These are phyloP conservation scores for Geotrichum cucujoidarum DNA, from an alignment of 1,139 yeast genomes.

Conservation along the genomic window DNA sequence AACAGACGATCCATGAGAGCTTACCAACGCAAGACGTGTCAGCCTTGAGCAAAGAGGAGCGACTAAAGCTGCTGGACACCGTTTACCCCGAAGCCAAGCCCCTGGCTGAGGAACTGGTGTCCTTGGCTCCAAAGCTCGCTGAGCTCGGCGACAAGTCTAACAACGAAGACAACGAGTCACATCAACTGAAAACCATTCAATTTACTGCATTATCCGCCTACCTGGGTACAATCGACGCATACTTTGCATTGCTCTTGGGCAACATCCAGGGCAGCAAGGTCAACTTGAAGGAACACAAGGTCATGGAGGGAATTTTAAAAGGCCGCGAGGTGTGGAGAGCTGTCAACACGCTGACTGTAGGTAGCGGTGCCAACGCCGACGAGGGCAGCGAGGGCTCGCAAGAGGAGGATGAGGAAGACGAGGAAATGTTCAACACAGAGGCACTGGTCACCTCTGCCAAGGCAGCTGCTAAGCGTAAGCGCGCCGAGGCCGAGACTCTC, in stretches of 20 bases:
- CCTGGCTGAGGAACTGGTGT: constrained; percentile 57
- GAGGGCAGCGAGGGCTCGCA: constrained; percentile 15
- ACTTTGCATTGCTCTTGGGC: constrained; percentile 65
- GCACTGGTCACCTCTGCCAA: constrained; percentile 17
- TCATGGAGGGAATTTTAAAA: constrained; percentile 78
- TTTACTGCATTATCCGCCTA: constrained; percentile 67
- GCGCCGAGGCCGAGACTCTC: constrained; percentile 25
- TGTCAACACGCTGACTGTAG: constrained; percentile 26
- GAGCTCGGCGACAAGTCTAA: constrained; percentile 29
- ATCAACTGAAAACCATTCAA: constrained; percentile 38
- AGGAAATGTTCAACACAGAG: constrained; percentile 19
- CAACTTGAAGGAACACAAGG: constrained; percentile 77
- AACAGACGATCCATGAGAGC: constrained; percentile 24
- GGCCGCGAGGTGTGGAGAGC: constrained; percentile 82
- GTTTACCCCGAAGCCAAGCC: constrained; percentile 79
- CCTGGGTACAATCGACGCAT: constrained; percentile 66
- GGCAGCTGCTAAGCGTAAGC: constrained; percentile 18
- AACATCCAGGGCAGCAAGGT: constrained; percentile 51
- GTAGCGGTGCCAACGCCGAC: constrained; percentile 21
- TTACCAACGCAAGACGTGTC: constrained; percentile 37
- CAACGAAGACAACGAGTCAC: constrained; percentile 30
- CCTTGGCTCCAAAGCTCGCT: constrained; percentile 45
- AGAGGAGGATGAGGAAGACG: constrained; percentile 22
- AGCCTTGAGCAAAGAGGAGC: constrained; percentile 40
- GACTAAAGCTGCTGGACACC: constrained; percentile 29